phyloP scores from a whole-genome alignment of 2,329 filamentous ascomycete genomes.

The Microdochium paspali region DNA sequence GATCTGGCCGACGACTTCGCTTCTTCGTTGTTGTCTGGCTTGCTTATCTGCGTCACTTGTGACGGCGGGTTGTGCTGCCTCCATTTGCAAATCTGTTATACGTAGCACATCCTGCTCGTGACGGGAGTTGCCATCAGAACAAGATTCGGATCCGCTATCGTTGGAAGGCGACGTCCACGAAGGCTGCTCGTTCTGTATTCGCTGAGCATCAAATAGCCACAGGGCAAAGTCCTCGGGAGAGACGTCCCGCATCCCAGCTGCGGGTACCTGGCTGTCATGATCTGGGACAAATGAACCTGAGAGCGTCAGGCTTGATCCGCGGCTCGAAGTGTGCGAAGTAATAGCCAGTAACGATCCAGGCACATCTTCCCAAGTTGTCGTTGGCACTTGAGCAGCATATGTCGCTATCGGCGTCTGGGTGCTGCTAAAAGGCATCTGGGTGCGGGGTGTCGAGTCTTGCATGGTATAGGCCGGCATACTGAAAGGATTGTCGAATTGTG shows the following conservation, averaged over 20 bases:
- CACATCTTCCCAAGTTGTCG: neutral
- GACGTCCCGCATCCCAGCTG: constrained; percentile 10
- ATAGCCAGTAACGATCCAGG: neutral
- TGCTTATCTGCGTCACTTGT: constrained; percentile 30
- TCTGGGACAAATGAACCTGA: neutral
- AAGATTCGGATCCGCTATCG: constrained; percentile 39
- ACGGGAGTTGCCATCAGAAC: constrained; percentile 39
- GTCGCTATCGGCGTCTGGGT: neutral
- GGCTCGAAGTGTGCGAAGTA: neutral
- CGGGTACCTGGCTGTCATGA: neutral
- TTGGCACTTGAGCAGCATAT: neutral
- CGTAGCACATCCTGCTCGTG: constrained; percentile 41
- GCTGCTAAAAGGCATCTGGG: neutral
- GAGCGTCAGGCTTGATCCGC: neutral
- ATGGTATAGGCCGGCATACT: neutral
- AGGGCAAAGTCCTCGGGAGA: constrained; percentile 35
- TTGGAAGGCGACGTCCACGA: constrained; percentile 34
- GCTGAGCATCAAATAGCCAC: constrained; percentile 41
- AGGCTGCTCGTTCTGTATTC: constrained; percentile 29
- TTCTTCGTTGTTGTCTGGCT: constrained; percentile 32
- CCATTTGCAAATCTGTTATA: constrained; percentile 32
- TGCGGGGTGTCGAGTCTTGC: neutral
- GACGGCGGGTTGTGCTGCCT: constrained; percentile 29
- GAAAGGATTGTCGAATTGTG: neutral
- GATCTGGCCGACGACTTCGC: constrained; percentile 34